These are phyloP conservation scores for Amorphotheca resinae DNA, from an alignment of 495 filamentous ascomycete species.

Conservation along the genomic window DNA sequence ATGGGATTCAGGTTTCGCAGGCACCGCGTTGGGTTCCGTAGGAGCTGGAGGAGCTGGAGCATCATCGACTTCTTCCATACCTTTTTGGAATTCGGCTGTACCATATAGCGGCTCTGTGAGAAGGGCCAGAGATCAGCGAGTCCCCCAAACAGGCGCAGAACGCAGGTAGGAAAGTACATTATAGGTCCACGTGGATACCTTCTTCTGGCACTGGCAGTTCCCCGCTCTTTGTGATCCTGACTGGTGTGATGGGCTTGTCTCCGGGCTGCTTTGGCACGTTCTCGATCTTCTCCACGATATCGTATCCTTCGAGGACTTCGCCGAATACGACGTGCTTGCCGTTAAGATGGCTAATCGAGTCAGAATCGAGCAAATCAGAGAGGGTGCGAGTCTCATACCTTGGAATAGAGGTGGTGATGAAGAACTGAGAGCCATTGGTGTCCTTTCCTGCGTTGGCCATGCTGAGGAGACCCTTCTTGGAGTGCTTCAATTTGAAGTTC, in stretches of 20 bases:
- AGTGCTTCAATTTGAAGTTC: slow-evolving; percentile 98
- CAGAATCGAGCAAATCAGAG: slow-evolving; percentile 8
- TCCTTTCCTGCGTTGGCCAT: slow-evolving; percentile 98
- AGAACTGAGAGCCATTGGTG: slow-evolving; percentile 99
- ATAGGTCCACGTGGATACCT: slow-evolving; percentile 98
- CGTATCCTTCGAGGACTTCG: slow-evolving; percentile 84
- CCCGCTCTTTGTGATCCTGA: slow-evolving; percentile 92
- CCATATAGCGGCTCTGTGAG: slow-evolving; percentile 18
- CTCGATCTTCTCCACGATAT: slow-evolving; percentile 82
- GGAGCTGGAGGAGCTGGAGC: slow-evolving; percentile 5
- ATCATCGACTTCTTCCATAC: slow-evolving; percentile 15
- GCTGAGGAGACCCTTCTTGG: slow-evolving; percentile 49
- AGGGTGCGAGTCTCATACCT: slow-evolving; percentile 38
- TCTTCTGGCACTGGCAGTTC: slow-evolving; percentile 78
- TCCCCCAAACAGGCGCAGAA: slow-evolving; percentile 16
- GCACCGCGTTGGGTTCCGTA: slow-evolving; percentile 19
- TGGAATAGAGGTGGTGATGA: slow-evolving; percentile 80
- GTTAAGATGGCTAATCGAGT: slow-evolving; percentile 61
- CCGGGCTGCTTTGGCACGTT: slow-evolving; percentile 53
- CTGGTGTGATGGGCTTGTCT: slow-evolving; percentile 60
- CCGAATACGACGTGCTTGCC: slow-evolving; percentile 85
- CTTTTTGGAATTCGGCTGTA: slow-evolving; percentile 14
- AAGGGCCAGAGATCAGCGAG: slow-evolving; percentile 28
- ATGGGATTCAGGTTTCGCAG: slow-evolving; percentile 23
- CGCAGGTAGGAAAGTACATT: slow-evolving; percentile 31